Evolutionary conservation across 2,329 filamentous ascomycete genomes (phyloP).

Genomic region (Sarocladiaceae sp.): DNA sequence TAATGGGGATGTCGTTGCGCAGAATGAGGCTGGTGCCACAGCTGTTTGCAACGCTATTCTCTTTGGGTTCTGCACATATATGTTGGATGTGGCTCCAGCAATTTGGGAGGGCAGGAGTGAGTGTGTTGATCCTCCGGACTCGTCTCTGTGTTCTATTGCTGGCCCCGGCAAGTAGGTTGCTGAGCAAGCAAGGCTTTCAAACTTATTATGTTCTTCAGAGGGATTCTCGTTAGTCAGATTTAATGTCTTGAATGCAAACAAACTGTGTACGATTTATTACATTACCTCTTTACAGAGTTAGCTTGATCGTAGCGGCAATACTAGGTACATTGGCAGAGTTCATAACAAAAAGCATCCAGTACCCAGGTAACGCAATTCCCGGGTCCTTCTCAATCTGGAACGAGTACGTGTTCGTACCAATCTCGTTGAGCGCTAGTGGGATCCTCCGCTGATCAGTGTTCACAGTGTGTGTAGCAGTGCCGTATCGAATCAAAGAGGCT

Average conservation of each 20-base stretch:
- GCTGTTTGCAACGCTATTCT: neutral
- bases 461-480: slow-evolving; percentile 48
- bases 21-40: neutral
- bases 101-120: neutral
- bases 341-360: slow-evolving; percentile 2
- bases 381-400: neutral
- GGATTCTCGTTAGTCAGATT: too few relatives aligned
- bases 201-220: too few relatives aligned
- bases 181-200: too few relatives aligned
- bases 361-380: neutral
- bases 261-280: too few relatives aligned
- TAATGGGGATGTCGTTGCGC: neutral
- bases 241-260: too few relatives aligned
- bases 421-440: slow-evolving; percentile 28
- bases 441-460: slow-evolving; percentile 56
- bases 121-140: neutral
- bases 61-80: neutral
- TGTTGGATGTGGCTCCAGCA: neutral
- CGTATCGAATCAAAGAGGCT: slow-evolving; percentile 40
- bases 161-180: neutral
- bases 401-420: neutral
- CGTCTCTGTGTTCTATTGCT: neutral
- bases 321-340: neutral
- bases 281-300: too few relatives aligned
- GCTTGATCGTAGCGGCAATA: too few relatives aligned